Base-by-base conservation (phyloP, 768 basidiomycete species). In the Peribolospora baueri region DNA sequence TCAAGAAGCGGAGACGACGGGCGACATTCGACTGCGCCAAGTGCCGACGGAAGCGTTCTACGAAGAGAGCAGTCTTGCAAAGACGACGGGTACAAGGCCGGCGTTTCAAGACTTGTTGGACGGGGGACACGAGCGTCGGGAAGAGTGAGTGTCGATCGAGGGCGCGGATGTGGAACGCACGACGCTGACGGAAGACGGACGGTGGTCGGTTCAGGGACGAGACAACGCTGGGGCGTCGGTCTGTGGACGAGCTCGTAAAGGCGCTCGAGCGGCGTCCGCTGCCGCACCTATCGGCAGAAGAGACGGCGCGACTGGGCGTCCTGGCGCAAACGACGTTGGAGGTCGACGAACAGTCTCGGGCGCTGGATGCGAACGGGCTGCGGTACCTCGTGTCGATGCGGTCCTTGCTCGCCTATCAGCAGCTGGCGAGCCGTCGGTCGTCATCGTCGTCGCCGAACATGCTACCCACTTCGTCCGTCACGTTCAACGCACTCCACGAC, bases 381-480 rank as follows among this genome's bases (percentile, higher is more conserved):
- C 80, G 91, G 48, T 98, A 90, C 68, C 74, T 95, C 42, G 81
- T 88, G 55, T 84, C 86, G 10, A 81, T 97, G 77, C 77, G 86
- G 6, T 83, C 84, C 4, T 90, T 88, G 55, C 55, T 51, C 50
- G 48, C 58, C 51, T 54, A 53, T 51, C 49, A 52, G 10, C 14
- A 9, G 9, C 14, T 14, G 10, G 14, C 10, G 10, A 14, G 46
- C 10, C 46, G 14, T 46, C 46, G 14, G 9, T 46, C 14, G 10
- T 9, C 9, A 46, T 9, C 51, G n/a, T 52, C 9, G 0, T 38
- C 7, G 4, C 45, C n/a, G 11, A 49, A 0, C 51, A 56, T 7
- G 7, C 51, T 38, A 36, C 43, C 9, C 7, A 0, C 53, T 1
- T 3, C 51, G 3, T 5, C 41, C 0, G n/a, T 14, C 4, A n/a